A percentile compares a stretch with the other conserved stretches of the same genome.
These are phyloP conservation scores for Aspergillus sparsus DNA, from an alignment of 495 filamentous ascomycete genomes.

Conservation along the genomic window DNA sequence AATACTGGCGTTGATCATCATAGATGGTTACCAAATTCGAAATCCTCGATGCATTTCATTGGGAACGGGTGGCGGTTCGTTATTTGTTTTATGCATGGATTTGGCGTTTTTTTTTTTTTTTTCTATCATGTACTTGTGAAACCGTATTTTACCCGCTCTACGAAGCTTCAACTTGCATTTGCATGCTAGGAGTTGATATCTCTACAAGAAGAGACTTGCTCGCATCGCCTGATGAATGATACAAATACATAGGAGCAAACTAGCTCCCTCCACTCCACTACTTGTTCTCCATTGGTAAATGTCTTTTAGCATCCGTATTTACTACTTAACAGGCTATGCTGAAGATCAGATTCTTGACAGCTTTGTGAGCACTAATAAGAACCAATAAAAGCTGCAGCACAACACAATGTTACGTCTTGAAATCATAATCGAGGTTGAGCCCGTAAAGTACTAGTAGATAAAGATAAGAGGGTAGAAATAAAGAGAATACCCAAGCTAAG, in stretches of 20 bases:
- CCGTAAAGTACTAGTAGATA: no score
- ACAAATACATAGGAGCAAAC: not conserved
- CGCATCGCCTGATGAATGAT: not conserved
- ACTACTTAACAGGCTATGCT: no score
- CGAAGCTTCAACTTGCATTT: conserved; percentile 18
- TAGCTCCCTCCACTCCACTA: not conserved
- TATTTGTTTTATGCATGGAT: conserved; percentile 18
- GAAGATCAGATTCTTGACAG: no score
- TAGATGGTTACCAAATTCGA: conserved; percentile 29
- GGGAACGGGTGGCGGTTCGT: conserved; percentile 16
- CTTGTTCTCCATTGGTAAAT: not conserved
- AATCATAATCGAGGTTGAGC: no score
- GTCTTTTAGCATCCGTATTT: not conserved
- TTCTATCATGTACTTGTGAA: conserved; percentile 6
- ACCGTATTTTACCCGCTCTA: not conserved
- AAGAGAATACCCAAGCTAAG: no score
- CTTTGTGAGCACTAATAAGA: no score
- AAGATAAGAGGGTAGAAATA: no score
- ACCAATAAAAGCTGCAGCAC: no score
- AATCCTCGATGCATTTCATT: conserved; percentile 18
- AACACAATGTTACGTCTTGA: no score
- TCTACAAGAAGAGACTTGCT: not conserved
- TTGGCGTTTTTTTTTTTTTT: conserved; percentile 29
- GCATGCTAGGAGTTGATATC: conserved; percentile 27
- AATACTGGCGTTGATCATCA: conserved; percentile 32